Evolutionary conservation across 805 yeast genomes (phyloP), one percentile per base, ranked within the genome.

Genomic region (Nakazawaea wickerhamii): DNA sequence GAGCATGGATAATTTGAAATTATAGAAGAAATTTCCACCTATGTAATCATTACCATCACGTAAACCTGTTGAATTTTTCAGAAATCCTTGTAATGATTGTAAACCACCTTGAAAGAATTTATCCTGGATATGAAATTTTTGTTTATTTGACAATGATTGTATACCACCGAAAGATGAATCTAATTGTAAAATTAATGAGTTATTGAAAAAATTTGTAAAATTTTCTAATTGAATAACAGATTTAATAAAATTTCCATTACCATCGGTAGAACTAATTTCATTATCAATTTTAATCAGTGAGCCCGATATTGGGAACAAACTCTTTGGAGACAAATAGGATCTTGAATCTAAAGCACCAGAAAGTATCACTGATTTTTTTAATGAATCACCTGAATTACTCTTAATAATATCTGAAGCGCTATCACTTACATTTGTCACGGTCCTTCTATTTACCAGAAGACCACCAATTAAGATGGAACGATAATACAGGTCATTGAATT

Each of bases 31-130:
- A 46, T 77, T 75, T 5, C 95, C 96, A 5, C 96, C 96, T 4
- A 79, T 48, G 4, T 79, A 67, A 51, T 78, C 81, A 4, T 60
- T 62, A 4, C 62, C 60, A 42, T 75, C 77, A 44, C 77, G 68
- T 1, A 81, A 79, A 11, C 93, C 90, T 27, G 84, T 58, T 0
- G 86, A 77, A 64, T 81, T 81, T 41, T 73, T 65, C 26, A 75
- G 68, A 55, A 84, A 86, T 1, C 90, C 88, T 44, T 84, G 68
- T 22, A 88, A 77, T 41, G 81, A 83, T 42, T 79, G 73, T 11
- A 80, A 75, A 0, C 96, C 96, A 14, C 96, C 95, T 35, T 85
- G 67, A 54, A 81, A 86, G 58, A 90, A 91, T 49, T 85, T 73
- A 59, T 91, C 99, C 55, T 81, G 73, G 23, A 81, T 55, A 53